Evolutionary conservation across 2,329 filamentous ascomycete genomes (phyloP), one percentile per base, ranked within the genome.

Genomic region (Neocatenulostroma microsporum): DNA sequence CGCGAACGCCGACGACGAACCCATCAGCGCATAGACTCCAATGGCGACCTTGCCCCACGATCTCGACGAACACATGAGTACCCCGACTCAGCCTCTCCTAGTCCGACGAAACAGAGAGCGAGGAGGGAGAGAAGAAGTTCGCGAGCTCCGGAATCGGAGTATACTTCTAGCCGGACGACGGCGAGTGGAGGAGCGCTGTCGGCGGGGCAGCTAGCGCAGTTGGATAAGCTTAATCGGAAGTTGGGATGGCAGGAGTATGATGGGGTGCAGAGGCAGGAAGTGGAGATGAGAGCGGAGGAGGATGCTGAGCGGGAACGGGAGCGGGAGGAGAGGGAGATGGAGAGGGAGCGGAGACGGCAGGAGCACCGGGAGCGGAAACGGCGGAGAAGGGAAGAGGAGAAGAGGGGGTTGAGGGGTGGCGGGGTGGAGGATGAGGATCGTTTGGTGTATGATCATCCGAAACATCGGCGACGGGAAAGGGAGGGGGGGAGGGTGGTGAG

Each of bases 181-280:
- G 55, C 51, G 14, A 56, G 20, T 21, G n/a, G 49, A 34, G 60
- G 60, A 17, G 51, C 60, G 25, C 56, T 70, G 50, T 77, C 52
- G 58, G 66, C 61, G 42, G 73, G 76, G 48, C 77, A 80, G 4
- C 61, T 88, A 32, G 79, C 78, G 10, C 75, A 78, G 51, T 60
- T 88, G 30, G 73, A 85, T 49, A 68, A 74, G 33, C 62, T 74
- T 36, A 80, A 84, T 58, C 67, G 71, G 18, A 71, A 75, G 44
- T 67, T 66, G 40, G 63, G 63, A 3, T 68, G 62, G 60, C 55
- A 55, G 15, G 56, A 58, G 8, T 61, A 63, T 36, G 61, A 64
- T 42, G 41, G 36, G 8, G 35, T 73, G 66, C 62, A 40, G 51
- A 47, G 10, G 66, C 62, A 41, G 50, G 46, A 7, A 10, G 41